phyloP scores from a whole-genome alignment of 2,329 filamentous ascomycete species.

The Volutella citrinella region DNA sequence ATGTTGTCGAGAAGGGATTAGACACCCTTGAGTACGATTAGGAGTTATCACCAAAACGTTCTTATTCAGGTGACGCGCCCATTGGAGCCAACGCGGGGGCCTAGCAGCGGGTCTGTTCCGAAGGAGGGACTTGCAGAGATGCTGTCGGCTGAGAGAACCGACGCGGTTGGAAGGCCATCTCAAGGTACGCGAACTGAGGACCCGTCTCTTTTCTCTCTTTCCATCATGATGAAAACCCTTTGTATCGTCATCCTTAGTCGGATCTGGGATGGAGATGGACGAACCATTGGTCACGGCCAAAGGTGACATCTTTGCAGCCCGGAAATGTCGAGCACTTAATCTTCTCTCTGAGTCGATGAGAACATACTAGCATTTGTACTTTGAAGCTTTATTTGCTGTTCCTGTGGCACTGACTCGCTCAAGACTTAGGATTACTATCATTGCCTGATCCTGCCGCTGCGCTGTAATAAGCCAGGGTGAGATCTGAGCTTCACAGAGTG shows the following conservation, averaged over 20 bases:
- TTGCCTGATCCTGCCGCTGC: too few relatives aligned
- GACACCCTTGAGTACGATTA: conserved; percentile 59
- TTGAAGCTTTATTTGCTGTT: neutral
- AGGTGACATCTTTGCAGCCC: conserved; percentile 30
- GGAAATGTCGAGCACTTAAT: conserved; percentile 50
- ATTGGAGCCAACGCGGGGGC: conserved; percentile 1
- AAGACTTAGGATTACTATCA: too few relatives aligned
- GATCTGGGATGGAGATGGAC: conserved; percentile 43
- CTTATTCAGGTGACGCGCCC: neutral
- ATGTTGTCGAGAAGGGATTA: conserved; percentile 60
- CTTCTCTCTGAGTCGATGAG: conserved; percentile 50
- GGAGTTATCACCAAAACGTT: neutral
- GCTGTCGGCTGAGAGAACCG: too few relatives aligned
- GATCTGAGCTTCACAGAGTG: too few relatives aligned
- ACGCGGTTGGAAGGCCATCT: too few relatives aligned
- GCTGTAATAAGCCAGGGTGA: too few relatives aligned
- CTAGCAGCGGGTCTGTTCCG: too few relatives aligned
- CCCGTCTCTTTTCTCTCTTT: conserved; percentile 5
- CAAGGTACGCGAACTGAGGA: too few relatives aligned
- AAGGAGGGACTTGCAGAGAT: too few relatives aligned
- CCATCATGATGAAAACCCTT: conserved; percentile 74
- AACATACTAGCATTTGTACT: too few relatives aligned
- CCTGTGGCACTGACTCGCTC: too few relatives aligned
- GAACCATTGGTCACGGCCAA: conserved; percentile 29
- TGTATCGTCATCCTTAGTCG: conserved; percentile 97